phyloP scores from a whole-genome alignment of 2,329 filamentous ascomycete species.

The Botrytis fabae region DNA sequence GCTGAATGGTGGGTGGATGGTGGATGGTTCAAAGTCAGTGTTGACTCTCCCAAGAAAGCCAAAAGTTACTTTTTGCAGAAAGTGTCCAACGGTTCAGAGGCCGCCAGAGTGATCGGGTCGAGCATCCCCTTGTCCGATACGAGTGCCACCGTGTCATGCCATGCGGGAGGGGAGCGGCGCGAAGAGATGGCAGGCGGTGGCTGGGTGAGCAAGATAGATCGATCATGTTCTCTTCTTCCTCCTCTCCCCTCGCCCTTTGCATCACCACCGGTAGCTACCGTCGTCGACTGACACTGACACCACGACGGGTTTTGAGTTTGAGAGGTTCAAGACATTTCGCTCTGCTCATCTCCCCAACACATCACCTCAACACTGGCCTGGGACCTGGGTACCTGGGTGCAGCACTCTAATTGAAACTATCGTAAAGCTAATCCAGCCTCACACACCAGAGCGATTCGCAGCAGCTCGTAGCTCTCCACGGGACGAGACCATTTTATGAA shows the following conservation, averaged over 20 bases:
- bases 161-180: background rate
- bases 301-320: background rate
- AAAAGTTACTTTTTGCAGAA: background rate
- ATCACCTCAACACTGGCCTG: background rate
- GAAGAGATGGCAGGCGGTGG: background rate
- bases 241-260: too few species aligned
- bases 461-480: background rate
- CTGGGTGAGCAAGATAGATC: background rate
- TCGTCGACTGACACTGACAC: background rate
- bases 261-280: too few species aligned
- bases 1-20: too few species aligned
- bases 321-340: conserved; percentile 2
- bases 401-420: conserved; percentile 11
- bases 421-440: conserved; percentile 11
- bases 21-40: background rate
- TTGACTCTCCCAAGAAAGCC: background rate
- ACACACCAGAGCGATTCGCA: background rate
- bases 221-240: too few species aligned
- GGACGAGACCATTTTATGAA: conserved; percentile 4
- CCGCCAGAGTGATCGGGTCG: background rate
- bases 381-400: background rate
- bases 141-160: background rate
- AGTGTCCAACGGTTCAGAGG: background rate
- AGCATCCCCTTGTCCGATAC: background rate
- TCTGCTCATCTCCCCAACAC: background rate